Evolutionary conservation across 2,329 filamentous ascomycete species (phyloP), one percentile per base, ranked within the genome.

Genomic region (Ophiostoma piceae): DNA sequence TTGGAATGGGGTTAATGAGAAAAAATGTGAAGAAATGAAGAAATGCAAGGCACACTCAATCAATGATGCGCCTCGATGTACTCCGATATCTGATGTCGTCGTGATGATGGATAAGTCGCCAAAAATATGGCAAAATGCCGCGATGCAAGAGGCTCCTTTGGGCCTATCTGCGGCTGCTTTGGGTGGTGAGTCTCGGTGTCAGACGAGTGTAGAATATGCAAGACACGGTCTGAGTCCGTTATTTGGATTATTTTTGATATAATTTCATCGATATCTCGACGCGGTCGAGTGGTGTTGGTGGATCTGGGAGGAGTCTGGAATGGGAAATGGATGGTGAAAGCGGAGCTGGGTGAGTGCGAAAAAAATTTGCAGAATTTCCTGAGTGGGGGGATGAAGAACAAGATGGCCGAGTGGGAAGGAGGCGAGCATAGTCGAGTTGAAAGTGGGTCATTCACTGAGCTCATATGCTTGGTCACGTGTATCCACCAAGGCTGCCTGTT

Each of bases 331-430:
- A 32, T 47, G n/a, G 37, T 66, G 65, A 66, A 66, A 66, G 65
- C 65, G 65, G 65, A 66, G 65, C 39, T 66, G n/a, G 65, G 65
- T 47, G 65, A 66, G 19, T 35, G 16, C 19, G 11, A 16, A 16
- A 66, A 47, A 66, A 47, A 29, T 66, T 41, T 66, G n/a, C 37
- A 26, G 6, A 19, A 66, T 66, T 66, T 47, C 26, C 57, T 62
- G 6, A 22, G 62, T 66, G 22, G 65, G 35, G 29, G 65, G 65
- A 26, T n/a, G 64, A 26, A 26, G 37, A 6, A 26, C 11, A 4
- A 66, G 65, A 39, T 66, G 65, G 65, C 65, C 65, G 65, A 66
- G 65, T 43, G 65, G 65, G 62, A 65, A 65, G 62, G 29, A 65
- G 16, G 29, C 6, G 26, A 62, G 57, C 6, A 64, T 16, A 62